These are phyloP conservation scores for Peronospora belbahrii DNA, from an alignment of 352 stramenopile genomes.

Conservation along the genomic window DNA sequence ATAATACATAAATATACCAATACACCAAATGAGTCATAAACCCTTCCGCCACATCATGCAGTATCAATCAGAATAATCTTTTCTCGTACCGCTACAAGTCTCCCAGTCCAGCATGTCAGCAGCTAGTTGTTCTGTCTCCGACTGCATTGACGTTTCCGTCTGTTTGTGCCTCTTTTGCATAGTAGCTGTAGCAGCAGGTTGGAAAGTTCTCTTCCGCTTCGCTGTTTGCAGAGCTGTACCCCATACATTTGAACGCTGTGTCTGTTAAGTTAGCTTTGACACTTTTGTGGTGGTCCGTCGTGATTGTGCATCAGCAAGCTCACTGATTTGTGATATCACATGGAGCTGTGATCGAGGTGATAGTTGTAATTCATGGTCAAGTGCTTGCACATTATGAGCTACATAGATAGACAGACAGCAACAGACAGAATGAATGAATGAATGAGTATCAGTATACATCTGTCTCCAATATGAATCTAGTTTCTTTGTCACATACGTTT, in stretches of 20 bases:
- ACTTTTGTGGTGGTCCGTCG: not conserved
- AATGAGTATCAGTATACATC: too few species aligned
- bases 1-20: too few species aligned
- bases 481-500: too few species aligned
- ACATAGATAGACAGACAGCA: too few species aligned
- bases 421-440: not conserved
- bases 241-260: conserved; percentile 23
- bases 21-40: too few species aligned
- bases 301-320: conserved; percentile 38
- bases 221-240: conserved; percentile 1
- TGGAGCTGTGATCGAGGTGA: conserved; percentile 65
- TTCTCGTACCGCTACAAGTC: conserved; percentile 45
- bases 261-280: not conserved
- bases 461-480: too few species aligned
- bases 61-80: too few species aligned
- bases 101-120: conserved; percentile 59
- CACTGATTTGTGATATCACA: conserved; percentile 70
- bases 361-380: conserved; percentile 34
- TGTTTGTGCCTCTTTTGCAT: conserved; percentile 18
- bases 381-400: too few species aligned
- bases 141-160: conserved; percentile 3
- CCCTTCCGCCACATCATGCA: too few species aligned
- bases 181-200: not conserved
- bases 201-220: not conserved
- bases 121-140: conserved; percentile 20